A percentile compares a stretch with the other conserved stretches of the same genome.
Evolutionary conservation across 345 rosid species (phyloP).

Genomic region (Abelmoschus esculentus): DNA sequence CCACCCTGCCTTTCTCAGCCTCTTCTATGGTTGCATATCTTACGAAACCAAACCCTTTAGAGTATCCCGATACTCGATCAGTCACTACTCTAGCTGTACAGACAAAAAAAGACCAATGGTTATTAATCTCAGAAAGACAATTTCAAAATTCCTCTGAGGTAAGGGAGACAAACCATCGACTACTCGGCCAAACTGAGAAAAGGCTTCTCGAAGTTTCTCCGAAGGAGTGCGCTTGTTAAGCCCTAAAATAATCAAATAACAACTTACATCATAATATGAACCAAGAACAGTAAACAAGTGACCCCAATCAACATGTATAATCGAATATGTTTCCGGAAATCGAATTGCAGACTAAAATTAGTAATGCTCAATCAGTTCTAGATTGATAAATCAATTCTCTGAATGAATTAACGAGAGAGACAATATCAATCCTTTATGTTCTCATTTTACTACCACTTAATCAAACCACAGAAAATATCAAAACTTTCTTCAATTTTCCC

Average conservation of each 20-base stretch:
- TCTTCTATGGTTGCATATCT: conserved; percentile 65
- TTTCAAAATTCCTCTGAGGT: not conserved
- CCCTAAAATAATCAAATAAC: conserved; percentile 38
- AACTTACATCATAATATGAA: not conserved
- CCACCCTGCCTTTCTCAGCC: conserved; percentile 75
- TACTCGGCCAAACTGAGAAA: conserved; percentile 73
- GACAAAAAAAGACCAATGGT: conserved; percentile 1
- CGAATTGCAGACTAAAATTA: not conserved
- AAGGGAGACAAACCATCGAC: conserved; percentile 49
- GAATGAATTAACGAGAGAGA: not conserved
- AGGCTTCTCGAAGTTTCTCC: conserved; percentile 62
- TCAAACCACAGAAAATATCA: not conserved
- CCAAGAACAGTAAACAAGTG: no score
- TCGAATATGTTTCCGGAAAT: not conserved
- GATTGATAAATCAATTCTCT: not conserved
- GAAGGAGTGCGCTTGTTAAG: conserved; percentile 73
- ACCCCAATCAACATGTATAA: no score
- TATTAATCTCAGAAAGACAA: not conserved
- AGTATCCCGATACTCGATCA: conserved; percentile 71
- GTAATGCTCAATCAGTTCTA: not conserved
- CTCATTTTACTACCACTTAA: not conserved
- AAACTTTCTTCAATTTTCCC: not conserved
- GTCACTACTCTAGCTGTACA: conserved; percentile 71
- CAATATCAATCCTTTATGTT: not conserved
- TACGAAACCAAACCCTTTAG: conserved; percentile 94